Evolutionary conservation across 1,284 basidiomycete genomes (phyloP).

Genomic region (Rugosomyces carneus): DNA sequence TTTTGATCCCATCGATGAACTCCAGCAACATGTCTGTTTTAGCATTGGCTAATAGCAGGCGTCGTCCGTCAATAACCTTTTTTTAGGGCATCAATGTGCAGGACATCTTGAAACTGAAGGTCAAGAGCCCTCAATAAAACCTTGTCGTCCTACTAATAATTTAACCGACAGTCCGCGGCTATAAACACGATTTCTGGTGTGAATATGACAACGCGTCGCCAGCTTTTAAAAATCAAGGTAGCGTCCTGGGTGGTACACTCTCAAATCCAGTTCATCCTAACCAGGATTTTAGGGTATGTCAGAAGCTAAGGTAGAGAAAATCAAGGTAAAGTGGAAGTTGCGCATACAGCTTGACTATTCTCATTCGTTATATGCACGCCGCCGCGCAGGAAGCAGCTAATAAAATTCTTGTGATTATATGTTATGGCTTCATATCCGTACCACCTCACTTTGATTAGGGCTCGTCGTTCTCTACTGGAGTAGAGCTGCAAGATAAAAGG

Average conservation of each 20-base stretch:
- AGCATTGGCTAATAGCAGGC: background rate
- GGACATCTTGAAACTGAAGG: slow-evolving; percentile 91
- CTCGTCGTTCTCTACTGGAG: slow-evolving; percentile 81
- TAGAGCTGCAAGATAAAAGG: slow-evolving; percentile 83
- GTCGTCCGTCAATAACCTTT: background rate
- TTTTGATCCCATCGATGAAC: slow-evolving; percentile 81
- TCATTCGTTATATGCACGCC: background rate
- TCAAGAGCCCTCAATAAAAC: slow-evolving; percentile 20
- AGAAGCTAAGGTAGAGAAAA: slow-evolving; percentile 92
- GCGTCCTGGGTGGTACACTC: too few species aligned
- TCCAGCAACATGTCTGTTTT: slow-evolving; percentile 73
- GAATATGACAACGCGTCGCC: slow-evolving; percentile 80
- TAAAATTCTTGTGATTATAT: slow-evolving; percentile 63
- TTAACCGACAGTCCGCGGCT: slow-evolving; percentile 48
- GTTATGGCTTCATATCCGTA: background rate
- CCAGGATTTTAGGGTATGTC: slow-evolving; percentile 62
- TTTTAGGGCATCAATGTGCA: slow-evolving; percentile 86
- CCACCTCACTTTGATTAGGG: slow-evolving; percentile 42
- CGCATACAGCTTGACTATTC: slow-evolving; percentile 10
- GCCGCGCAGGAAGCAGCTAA: slow-evolving; percentile 70
- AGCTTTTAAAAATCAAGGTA: slow-evolving; percentile 89
- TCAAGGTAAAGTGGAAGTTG: slow-evolving; percentile 55
- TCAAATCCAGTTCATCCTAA: slow-evolving; percentile 15
- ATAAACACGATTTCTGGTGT: slow-evolving; percentile 79
- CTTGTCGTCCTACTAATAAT: background rate